Evolutionary conservation across 176 grass and related monocot genomes (phyloP), one percentile per base, ranked within the genome.

Genomic region (Lolium multiflorum): DNA sequence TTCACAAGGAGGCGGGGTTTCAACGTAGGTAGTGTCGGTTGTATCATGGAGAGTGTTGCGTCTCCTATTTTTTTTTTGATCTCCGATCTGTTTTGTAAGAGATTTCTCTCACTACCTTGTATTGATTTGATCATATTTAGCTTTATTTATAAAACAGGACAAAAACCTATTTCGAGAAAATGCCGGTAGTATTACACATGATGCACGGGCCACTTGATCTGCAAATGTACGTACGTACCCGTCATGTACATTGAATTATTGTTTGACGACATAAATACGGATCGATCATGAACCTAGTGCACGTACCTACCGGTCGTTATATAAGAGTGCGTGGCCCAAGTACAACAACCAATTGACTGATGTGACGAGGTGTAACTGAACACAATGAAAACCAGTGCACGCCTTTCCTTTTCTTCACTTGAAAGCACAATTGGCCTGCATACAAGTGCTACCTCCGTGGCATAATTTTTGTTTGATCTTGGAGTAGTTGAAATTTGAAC

Each of bases 231-330:
- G 71, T 26, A 50, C 6, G 6, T 44, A 44, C 5, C 46, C 26
- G 12, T 74, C 46, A 50, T 0, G n/a, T 25, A 26, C 7, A 18
- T 39, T 74, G 43, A 15, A 26, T 22, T 74, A 35, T 51, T 6
- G 21, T 18, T 31, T 76, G 72, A 76, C 48, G 72, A 76, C 47
- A 50, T 76, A 55, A 76, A 76, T 76, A 76, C 73, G 48, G 24
- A 54, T 11, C 3, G 48, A 76, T 54, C 24, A 76, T 55, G 73
- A 11, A 55, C 14, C 22, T 2, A 5, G 21, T 46, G 6, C 31
- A 35, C 31, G 31, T 50, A 76, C 73, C 73, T 18, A 28, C 61
- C 16, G 17, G 83, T 82, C 72, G 56, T 25, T 65, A n/a, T 83
- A 52, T 24, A 24, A 16, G 39, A 66, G 31, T 43, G 5, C 60